Percentiles rank a stretch among this genome's conserved stretches.
Conservation (phyloP, 148 eudicot genomes). For the Euryodendron excelsum region DNA sequence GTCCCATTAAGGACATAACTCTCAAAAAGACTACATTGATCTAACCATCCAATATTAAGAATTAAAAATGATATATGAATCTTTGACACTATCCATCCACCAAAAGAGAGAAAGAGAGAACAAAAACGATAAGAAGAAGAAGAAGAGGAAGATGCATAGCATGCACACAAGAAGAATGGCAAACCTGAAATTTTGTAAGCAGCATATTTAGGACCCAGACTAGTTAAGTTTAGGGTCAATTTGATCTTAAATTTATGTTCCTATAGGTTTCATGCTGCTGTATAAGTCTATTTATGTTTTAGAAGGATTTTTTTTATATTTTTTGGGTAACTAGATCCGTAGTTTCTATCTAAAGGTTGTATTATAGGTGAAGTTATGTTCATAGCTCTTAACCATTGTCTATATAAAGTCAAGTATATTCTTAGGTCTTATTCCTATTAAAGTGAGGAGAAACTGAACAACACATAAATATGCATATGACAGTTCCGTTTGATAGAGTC, state of each 20-base stretch:
- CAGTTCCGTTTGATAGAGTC: too few species aligned
- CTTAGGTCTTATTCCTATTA: too few species aligned
- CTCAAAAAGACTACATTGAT: background rate
- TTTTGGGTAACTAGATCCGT: background rate
- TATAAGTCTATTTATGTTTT: background rate
- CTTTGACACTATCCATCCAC: too few species aligned
- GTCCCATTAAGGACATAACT: background rate
- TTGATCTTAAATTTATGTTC: background rate
- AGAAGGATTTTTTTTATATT: background rate
- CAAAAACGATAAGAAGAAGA: too few species aligned
- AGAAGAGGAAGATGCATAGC: background rate
- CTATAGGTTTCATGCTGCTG: background rate
- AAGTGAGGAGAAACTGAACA: background rate
- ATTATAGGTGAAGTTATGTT: background rate
- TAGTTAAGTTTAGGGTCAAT: background rate
- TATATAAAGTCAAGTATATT: background rate
- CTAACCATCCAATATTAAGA: background rate
- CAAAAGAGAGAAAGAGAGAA: background rate
- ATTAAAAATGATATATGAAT: background rate
- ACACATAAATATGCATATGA: too few species aligned
- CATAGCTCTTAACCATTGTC: background rate
- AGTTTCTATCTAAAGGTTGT: background rate
- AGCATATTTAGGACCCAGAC: background rate
- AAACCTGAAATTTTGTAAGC: background rate
- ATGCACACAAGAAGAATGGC: background rate